Base-by-base conservation (phyloP, 139 green algal genomes). In the Penium margaritaceum region DNA sequence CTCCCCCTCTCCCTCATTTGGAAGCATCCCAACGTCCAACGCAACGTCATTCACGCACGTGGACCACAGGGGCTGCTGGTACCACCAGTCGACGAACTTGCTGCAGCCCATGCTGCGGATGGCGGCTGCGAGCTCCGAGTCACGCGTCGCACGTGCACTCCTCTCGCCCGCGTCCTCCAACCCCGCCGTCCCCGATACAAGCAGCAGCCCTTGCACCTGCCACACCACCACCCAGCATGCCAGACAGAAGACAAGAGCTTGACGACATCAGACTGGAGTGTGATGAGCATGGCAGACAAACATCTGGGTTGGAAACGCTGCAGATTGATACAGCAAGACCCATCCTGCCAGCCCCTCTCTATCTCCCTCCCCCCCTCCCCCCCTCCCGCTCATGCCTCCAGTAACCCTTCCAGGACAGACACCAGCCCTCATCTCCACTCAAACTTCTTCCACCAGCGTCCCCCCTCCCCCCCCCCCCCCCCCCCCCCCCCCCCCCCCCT, bases 11-110 rank as follows among this genome's bases (percentile, higher is more conserved):
- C n/a, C n/a, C n/a, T n/a, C n/a, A n/a, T n/a, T n/a, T n/a, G n/a
- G n/a, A n/a, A n/a, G n/a, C n/a, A n/a, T n/a, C n/a, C n/a, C n/a
- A n/a, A n/a, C n/a, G n/a, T n/a, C n/a, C n/a, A n/a, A n/a, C n/a
- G n/a, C n/a, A n/a, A n/a, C n/a, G n/a, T n/a, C n/a, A n/a, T n/a
- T n/a, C n/a, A n/a, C 51, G 3, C 7, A 74, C 66, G 43, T 74
- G 33, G 21, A 9, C 66, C 66, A 74, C n/a, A 74, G 53, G 9
- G 66, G 66, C 33, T 63, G 47, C 24, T 35, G 47, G 35, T 74
- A 74, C 66, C 66, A 74, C 32, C n/a, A 65, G 30, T 74, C 21
- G 19, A 74, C 66, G 21, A 67, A 74, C 21, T n/a, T 67, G 21
- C 53, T 74, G 43, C 19, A 74, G 53, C 41, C 66, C 66, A 35